These are phyloP conservation scores for Klebsormidium nitens DNA, from an alignment of 139 green algal genomes.

Conservation along the genomic window DNA sequence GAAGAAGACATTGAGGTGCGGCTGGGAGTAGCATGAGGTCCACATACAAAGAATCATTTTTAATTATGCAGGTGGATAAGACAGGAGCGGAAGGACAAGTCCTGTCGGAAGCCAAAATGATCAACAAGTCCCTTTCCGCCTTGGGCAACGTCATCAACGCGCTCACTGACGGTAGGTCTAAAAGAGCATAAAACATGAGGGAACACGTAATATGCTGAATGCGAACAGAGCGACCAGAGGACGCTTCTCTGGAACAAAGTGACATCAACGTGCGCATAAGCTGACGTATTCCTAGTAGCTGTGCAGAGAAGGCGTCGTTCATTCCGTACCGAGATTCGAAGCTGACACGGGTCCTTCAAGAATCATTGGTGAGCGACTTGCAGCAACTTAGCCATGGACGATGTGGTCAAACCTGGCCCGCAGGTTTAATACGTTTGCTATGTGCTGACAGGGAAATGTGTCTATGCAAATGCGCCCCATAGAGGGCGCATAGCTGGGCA, in stretches of 20 bases:
- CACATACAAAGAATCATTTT: too few species aligned
- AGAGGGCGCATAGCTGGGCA: too few species aligned
- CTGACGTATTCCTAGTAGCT: not conserved
- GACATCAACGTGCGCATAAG: not conserved
- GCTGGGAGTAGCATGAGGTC: too few species aligned
- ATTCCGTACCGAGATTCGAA: constrained; percentile 94
- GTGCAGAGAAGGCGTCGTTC: constrained; percentile 51
- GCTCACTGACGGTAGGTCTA: constrained; percentile 25
- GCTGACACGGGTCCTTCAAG: constrained; percentile 91
- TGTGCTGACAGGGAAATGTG: too few species aligned
- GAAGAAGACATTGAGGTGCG: too few species aligned
- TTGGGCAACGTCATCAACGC: constrained; percentile 44
- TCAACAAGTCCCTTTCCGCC: constrained; percentile 44
- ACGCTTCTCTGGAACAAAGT: not conserved
- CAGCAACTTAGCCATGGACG: not conserved
- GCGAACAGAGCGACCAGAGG: not conserved
- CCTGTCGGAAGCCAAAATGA: constrained; percentile 40
- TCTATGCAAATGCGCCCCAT: too few species aligned
- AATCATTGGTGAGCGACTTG: constrained; percentile 54
- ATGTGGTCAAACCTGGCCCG: too few species aligned
- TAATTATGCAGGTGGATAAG: constrained; percentile 20
- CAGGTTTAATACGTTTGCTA: not conserved
- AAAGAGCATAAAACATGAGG: not conserved
- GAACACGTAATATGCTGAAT: not conserved
- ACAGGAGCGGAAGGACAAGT: constrained; percentile 28